A percentile compares a stretch with the other conserved stretches of the same genome.
These are phyloP conservation scores for Pythium plurisporium DNA, from an alignment of 352 stramenopile genomes.

Conservation along the genomic window DNA sequence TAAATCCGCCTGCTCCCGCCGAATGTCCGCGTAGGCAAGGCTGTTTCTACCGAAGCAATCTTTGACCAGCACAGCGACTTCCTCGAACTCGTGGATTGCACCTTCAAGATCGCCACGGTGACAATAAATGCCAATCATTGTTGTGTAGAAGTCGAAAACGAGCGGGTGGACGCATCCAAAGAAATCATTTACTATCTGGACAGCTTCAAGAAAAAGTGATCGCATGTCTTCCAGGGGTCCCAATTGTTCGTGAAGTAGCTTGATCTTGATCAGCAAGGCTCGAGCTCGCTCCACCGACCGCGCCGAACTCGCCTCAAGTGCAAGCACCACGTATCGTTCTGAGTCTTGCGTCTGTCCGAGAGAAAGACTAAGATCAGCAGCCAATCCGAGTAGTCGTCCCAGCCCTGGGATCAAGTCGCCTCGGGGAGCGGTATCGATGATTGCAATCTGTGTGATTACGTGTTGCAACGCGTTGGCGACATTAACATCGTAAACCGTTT, in stretches of 20 bases:
- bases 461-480: background rate
- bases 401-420: background rate
- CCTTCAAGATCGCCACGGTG: constrained; percentile 21
- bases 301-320: background rate
- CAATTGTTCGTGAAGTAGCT: constrained; percentile 19
- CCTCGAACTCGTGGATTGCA: constrained; percentile 7
- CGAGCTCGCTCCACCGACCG: background rate
- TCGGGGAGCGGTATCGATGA: background rate
- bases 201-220: constrained; percentile 23
- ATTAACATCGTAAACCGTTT: background rate
- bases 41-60: constrained; percentile 44
- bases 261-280: constrained; percentile 34
- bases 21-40: constrained; percentile 45
- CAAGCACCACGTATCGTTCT: constrained; percentile 3
- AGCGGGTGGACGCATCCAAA: constrained; percentile 36
- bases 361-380: constrained; percentile 30
- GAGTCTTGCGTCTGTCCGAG: constrained; percentile 7
- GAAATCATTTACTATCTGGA: constrained; percentile 35
- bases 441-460: constrained; percentile 1
- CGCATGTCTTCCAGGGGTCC: constrained; percentile 13
- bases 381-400: background rate
- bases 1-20: constrained; percentile 35
- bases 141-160: constrained; percentile 39
- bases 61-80: constrained; percentile 2
- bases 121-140: constrained; percentile 40